These are phyloP conservation scores for Phytophthora fragariaefolia DNA, from an alignment of 352 stramenopile species.

Conservation along the genomic window DNA sequence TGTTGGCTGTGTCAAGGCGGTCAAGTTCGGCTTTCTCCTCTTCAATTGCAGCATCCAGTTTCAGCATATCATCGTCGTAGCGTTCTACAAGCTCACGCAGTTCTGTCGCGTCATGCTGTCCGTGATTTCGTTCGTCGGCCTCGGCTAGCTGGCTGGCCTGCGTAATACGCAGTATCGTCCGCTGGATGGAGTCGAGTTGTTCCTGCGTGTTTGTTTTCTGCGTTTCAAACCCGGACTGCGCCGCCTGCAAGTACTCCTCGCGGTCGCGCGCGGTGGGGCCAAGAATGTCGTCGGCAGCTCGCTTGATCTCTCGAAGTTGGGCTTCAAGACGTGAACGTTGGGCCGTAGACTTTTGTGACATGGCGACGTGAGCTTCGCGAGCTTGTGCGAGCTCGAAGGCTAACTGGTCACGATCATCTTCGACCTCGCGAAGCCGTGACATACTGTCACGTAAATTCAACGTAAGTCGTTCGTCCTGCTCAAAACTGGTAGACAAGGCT, in stretches of 20 bases:
- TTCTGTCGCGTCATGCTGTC: conserved; percentile 44
- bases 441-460: conserved; percentile 51
- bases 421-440: conserved; percentile 60
- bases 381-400: conserved; percentile 60
- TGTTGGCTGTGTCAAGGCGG: conserved; percentile 40
- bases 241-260: conserved; percentile 54
- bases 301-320: conserved; percentile 57
- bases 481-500: conserved; percentile 49
- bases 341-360: conserved; percentile 38
- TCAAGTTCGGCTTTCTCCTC: conserved; percentile 37
- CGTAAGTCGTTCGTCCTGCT: conserved; percentile 57
- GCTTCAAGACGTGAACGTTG: conserved; percentile 48
- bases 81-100: conserved; percentile 50
- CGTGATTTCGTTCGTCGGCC: conserved; percentile 60
- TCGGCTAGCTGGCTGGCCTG: conserved; percentile 57
- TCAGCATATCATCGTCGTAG: conserved; percentile 61
- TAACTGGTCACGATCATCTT: conserved; percentile 71
- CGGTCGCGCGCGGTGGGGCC: conserved; percentile 39
- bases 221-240: conserved; percentile 46
- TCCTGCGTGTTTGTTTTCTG: conserved; percentile 47
- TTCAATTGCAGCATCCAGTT: conserved; percentile 52
- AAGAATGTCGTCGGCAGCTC: conserved; percentile 45
- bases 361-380: conserved; percentile 38
- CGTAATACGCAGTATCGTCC: conserved; percentile 37
- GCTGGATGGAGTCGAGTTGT: conserved; percentile 39